Evolutionary conservation across 2,329 filamentous ascomycete genomes (phyloP), one percentile per base, ranked within the genome.

Genomic region (Aspergillus sp.): DNA sequence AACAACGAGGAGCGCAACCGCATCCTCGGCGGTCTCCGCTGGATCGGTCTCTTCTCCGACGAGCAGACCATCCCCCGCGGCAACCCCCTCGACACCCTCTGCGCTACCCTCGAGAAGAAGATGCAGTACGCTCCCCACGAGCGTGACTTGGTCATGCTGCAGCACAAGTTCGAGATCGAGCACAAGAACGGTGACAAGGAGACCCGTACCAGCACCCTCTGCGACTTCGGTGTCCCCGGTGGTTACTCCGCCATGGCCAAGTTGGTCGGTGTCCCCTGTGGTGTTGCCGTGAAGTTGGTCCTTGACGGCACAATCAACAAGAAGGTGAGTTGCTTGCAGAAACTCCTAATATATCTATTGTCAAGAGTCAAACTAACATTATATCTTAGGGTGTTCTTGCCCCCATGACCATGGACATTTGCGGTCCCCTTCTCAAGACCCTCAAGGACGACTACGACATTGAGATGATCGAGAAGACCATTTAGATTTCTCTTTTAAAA

Each of bases 11-110:
- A 91, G 62, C 83, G 85, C 66, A 69, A 82, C 44, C 82, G 79
- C 48, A 82, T 93, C 60, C 64, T 93, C 39, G 72, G 74, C 39
- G 88, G 88, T 45, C 77, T 93, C 31, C 76, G 79, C 53, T 93
- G 88, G 88, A 75, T 74, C 43, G 78, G 78, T 28, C 64, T 83
- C 49, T 85, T 89, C 71, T 85, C 81, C 35, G 77, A 83, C 52
- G 77, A 81, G 61, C 72, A 79, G 64, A 89, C 85, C 61, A 85
- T 72, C 5, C 84, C 88, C 27, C 75, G 81, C 44, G 85, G 82
- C 43, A 95, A 88, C 73, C 86, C 89, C 4, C 79, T 95, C 26
- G 90, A 95, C 68, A 91, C 87, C n/a, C 81, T 95, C 33, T 95
- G 90, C 72, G 88, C 88, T 29, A 86, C 83, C 3, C 79, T 95